A percentile compares a stretch with the other conserved stretches of the same genome.
phyloP scores from a whole-genome alignment of 2,329 filamentous ascomycete genomes.

The Blastomyces parvus region DNA sequence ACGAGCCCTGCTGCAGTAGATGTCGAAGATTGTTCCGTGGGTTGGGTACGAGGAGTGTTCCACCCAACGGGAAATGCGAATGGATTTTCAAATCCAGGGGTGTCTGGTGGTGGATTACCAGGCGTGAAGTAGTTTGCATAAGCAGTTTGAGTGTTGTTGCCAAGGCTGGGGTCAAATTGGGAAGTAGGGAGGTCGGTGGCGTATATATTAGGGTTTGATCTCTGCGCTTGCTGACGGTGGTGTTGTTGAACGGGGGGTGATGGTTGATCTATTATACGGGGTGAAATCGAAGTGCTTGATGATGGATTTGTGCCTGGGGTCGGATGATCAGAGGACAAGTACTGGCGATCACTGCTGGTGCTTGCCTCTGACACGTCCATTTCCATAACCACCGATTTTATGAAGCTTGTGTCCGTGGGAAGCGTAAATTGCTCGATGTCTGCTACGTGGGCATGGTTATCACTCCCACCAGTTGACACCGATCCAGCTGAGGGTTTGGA shows the following conservation, averaged over 20 bases:
- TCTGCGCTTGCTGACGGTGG: conserved; percentile 6
- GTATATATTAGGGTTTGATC: neutral
- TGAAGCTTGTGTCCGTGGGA: neutral
- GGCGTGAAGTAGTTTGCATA: conserved; percentile 16
- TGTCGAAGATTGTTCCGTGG: conserved; percentile 6
- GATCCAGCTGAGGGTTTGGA: neutral
- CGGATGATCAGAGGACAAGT: conserved; percentile 27
- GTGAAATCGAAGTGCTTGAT: conserved; percentile 29
- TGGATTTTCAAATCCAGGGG: conserved; percentile 18
- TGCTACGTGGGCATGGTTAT: neutral
- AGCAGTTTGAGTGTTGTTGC: conserved; percentile 14
- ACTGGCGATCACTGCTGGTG: conserved; percentile 22
- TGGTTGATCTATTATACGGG: conserved; percentile 22
- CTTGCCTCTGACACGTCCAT: conserved; percentile 27
- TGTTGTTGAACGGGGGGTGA: conserved; percentile 21
- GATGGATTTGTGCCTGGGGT: conserved; percentile 30
- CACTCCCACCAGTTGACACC: neutral
- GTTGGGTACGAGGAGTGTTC: conserved; percentile 20
- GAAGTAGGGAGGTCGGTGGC: neutral
- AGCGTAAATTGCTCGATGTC: neutral
- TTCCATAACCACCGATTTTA: conserved; percentile 20
- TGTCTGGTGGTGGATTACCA: conserved; percentile 15
- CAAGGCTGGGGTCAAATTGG: conserved; percentile 11
- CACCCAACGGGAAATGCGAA: conserved; percentile 24
- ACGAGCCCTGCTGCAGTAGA: conserved; percentile 9